Conservation (phyloP, 257 asterid species). For the Fraxinus americana region DNA sequence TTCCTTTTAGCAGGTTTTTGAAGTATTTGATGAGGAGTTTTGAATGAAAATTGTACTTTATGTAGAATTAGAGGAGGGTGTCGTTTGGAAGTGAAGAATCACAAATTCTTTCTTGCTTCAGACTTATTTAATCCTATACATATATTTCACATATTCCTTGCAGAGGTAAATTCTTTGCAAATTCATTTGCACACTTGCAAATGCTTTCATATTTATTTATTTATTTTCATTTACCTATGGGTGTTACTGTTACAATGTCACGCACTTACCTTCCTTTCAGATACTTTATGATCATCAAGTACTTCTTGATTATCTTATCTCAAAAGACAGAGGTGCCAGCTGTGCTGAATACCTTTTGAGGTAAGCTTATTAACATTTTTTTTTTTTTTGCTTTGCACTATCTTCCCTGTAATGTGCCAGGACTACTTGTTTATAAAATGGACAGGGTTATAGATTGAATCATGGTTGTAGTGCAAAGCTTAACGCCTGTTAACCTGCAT, state of each 20-base stretch:
- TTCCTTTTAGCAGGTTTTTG: slow-evolving; percentile 18
- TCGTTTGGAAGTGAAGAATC: slow-evolving; percentile 35
- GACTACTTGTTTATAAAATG: neutral
- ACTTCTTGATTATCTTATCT: slow-evolving; percentile 93
- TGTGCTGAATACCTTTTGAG: slow-evolving; percentile 90
- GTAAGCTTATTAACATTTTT: slow-evolving; percentile 34
- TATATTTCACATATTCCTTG: slow-evolving; percentile 78
- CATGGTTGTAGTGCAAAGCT: slow-evolving; percentile 5
- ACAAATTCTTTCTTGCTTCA: slow-evolving; percentile 39
- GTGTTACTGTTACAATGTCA: slow-evolving; percentile 15
- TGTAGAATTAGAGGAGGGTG: slow-evolving; percentile 43
- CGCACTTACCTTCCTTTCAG: slow-evolving; percentile 38
- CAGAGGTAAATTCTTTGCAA: slow-evolving; percentile 54
- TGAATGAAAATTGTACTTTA: slow-evolving; percentile 18
- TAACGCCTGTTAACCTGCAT: neutral
- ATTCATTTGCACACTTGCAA: slow-evolving; percentile 8
- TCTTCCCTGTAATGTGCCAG: slow-evolving; percentile 11
- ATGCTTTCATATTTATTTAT: slow-evolving; percentile 6
- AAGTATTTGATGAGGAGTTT: slow-evolving; percentile 17
- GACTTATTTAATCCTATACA: slow-evolving; percentile 73
- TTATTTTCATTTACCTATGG: neutral
- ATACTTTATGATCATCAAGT: slow-evolving; percentile 93
- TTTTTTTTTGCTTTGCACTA: neutral
- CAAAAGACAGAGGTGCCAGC: slow-evolving; percentile 78
- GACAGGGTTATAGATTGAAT: neutral